These are phyloP conservation scores for Penicillium goetzii DNA, from an alignment of 495 filamentous ascomycete genomes.

Conservation along the genomic window DNA sequence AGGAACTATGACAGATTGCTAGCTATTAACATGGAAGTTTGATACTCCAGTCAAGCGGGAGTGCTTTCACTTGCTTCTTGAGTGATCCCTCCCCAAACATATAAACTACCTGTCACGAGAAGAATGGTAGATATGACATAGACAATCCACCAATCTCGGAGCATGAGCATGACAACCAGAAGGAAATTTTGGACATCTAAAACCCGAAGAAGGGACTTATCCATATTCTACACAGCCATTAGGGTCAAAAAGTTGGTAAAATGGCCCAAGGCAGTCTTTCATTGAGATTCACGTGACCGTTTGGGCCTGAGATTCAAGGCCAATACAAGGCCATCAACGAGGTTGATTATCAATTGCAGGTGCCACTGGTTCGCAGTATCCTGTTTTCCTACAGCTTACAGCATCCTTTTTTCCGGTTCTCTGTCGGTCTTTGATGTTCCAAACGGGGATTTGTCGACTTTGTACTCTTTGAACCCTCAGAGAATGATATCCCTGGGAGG, in stretches of 20 bases:
- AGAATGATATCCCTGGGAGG: conserved; percentile 17
- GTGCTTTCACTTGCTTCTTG: too few species aligned
- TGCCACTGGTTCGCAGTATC: conserved; percentile 5
- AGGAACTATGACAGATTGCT: too few species aligned
- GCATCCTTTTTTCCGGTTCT: not conserved
- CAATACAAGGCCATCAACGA: not conserved
- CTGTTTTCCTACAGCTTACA: not conserved
- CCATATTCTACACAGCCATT: not conserved
- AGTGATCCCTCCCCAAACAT: too few species aligned
- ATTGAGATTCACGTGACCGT: not conserved
- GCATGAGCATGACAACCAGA: too few species aligned
- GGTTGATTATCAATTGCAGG: conserved; percentile 6
- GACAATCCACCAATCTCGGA: too few species aligned
- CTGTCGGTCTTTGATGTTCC: conserved; percentile 6
- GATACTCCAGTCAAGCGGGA: too few species aligned
- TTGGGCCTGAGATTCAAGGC: not conserved
- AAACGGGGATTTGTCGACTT: conserved; percentile 3
- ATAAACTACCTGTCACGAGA: too few species aligned
- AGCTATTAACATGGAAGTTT: too few species aligned
- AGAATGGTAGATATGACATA: too few species aligned
- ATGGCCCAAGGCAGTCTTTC: not conserved
- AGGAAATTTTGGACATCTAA: too few species aligned
- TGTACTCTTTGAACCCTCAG: not conserved
- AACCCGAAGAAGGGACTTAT: too few species aligned
- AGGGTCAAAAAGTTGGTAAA: not conserved